Base-by-base conservation (phyloP, 1,284 basidiomycete genomes). In the Uromyces viciae-fabae region DNA sequence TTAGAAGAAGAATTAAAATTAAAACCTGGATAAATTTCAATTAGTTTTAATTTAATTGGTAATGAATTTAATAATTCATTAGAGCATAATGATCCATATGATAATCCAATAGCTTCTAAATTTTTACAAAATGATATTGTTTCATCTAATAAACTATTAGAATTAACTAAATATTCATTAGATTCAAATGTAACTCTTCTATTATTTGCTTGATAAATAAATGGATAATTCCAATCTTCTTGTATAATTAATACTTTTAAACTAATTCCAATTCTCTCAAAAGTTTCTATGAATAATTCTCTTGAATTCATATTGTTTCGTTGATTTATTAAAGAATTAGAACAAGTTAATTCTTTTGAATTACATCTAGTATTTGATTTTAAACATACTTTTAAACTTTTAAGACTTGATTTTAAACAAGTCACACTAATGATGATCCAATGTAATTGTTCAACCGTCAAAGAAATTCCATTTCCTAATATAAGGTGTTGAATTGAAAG, bases 71-170 rank as follows among this genome's bases (percentile, higher is more conserved):
- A 56, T 17, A 75, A 31, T 3, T 43, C 54, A 0, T 36, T 17
- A 11, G 73, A 75, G 25, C 56, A 75, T n/a, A 75, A 33, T 19
- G 73, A 43, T 14, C 73, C 52, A 17, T 58, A 52, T 7, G 73
- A 38, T 11, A 75, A 43, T 22, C 52, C n/a, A 0, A 75, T 33
- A 14, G 7, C 22, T 33, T 33, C 36, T 38, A 75, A 31, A 38
- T 54, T 33, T 3, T 54, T 22, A 75, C 73, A 75, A 31, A 75
- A 75, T 56, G 56, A 38, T 9, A 75, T 36, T 28, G 73, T 33
- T 40, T 75, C 73, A 5, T 75, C 73, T 17, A 75, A 56, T 38
- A 75, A 22, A 22, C 73, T 54, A n/a, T n/a, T n/a, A n/a, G n/a
- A n/a, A n/a, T n/a, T n/a, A n/a, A n/a, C n/a, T n/a, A n/a, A n/a